phyloP scores from a whole-genome alignment of 345 rosid species.

The Xanthoceras sorbifolium region DNA sequence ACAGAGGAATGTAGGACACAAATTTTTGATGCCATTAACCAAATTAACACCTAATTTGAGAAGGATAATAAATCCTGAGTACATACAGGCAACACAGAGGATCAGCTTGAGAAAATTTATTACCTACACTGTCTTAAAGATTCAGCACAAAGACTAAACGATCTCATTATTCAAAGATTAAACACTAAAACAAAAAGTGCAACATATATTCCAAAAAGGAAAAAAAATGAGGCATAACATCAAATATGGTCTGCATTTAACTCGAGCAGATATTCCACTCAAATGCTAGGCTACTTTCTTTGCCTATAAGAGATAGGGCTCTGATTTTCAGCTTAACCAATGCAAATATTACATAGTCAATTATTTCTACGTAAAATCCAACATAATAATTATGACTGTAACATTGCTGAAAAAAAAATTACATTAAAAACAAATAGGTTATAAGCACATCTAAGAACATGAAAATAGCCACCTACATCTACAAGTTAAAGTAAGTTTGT shows the following conservation, averaged over 20 bases:
- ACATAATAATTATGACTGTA: constrained; percentile 1
- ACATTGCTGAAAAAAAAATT: not conserved
- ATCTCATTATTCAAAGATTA: constrained; percentile 3
- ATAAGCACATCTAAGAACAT: not conserved
- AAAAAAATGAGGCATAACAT: not conserved
- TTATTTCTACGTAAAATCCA: not conserved
- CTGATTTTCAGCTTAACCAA: not conserved
- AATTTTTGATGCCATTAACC: not conserved
- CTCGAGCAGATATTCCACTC: not conserved
- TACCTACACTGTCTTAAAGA: not conserved
- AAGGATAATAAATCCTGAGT: not conserved
- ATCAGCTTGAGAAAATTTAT: not conserved
- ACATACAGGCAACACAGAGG: not conserved
- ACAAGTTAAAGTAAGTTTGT: not conserved
- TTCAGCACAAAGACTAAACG: not conserved
- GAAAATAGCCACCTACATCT: not conserved
- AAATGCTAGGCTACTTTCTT: not conserved
- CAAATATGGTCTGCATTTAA: not conserved
- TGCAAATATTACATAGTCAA: not conserved
- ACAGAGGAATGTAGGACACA: not conserved
- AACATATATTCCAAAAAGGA: not conserved
- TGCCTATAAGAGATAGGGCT: not conserved
- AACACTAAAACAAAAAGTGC: not conserved
- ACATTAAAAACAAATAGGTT: not conserved
- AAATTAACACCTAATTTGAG: constrained; percentile 2